Conservation (phyloP, 108 stramenopile genomes). For the Mediolabrus comicus region DNA sequence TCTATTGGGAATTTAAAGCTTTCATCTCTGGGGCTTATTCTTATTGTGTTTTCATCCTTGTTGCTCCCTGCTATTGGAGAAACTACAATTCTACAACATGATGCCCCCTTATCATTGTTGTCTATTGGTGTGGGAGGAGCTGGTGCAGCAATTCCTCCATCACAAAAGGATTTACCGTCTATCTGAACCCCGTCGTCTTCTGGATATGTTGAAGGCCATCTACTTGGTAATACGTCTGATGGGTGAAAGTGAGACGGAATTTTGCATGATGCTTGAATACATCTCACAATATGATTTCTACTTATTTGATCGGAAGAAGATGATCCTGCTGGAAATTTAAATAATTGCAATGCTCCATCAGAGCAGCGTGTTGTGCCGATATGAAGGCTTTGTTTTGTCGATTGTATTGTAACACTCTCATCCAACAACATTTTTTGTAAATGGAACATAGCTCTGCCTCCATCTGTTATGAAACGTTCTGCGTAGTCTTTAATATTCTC, state of each 20-base stretch:
- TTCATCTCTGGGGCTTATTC: slow-evolving; percentile 48
- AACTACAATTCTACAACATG: slow-evolving; percentile 37
- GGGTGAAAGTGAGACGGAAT: slow-evolving; percentile 66
- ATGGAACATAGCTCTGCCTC: slow-evolving; percentile 44
- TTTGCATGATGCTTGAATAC: slow-evolving; percentile 55
- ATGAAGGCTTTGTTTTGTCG: slow-evolving; percentile 5
- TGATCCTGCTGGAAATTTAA: slow-evolving; percentile 35
- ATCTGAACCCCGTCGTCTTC: slow-evolving; percentile 52
- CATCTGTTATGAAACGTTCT: slow-evolving; percentile 53
- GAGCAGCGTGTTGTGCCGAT: slow-evolving; percentile 56
- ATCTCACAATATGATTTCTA: slow-evolving; percentile 20
- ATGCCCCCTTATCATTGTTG: slow-evolving; percentile 4
- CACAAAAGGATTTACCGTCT: slow-evolving; percentile 46
- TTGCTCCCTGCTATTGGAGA: slow-evolving; percentile 47
- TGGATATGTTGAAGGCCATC: slow-evolving; percentile 36
- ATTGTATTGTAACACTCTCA: neutral
- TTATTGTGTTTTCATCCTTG: neutral
- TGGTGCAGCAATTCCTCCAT: slow-evolving; percentile 62
- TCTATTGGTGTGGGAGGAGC: slow-evolving; percentile 48
- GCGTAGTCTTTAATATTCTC: slow-evolving; percentile 53
- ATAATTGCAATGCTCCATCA: slow-evolving; percentile 49
- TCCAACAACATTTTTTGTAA: slow-evolving; percentile 39
- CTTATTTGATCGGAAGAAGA: neutral
- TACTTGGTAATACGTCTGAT: slow-evolving; percentile 40
- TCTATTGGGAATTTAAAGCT: slow-evolving; percentile 40